Base-by-base conservation (phyloP, 768 basidiomycete genomes). In the Lenzites betulinus region DNA sequence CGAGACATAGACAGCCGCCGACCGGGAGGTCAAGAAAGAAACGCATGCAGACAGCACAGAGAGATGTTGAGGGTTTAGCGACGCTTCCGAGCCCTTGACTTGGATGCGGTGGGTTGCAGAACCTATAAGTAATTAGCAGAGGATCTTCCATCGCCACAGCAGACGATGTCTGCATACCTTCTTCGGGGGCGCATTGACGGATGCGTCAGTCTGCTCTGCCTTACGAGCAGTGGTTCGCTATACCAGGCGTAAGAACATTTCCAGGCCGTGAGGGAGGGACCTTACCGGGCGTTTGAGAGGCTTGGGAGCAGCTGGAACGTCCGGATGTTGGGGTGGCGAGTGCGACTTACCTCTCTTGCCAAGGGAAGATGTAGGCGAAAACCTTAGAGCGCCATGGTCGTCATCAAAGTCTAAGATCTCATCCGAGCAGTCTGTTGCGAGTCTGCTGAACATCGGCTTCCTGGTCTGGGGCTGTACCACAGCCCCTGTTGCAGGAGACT, bases 351-450 rank as follows among this genome's bases (percentile, higher is more conserved):
- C 41, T 33, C 66, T 51, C 42, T 65, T 67, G 9, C 64, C 61
- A 35, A 67, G 61, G 16, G 59, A 35, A 18, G 51, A 54, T 1
- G 59, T 47, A 7, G 61, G 44, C 7, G 51, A 20, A 3, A 38
- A 23, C n/a, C 38, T 50, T 8, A 22, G 43, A 18, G 15, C 54
- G 23, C n/a, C 28, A 18, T 30, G 41, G 15, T 44, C 53, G 36
- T 67, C 68, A 7, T 68, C 68, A 41, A 68, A 68, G 30, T 66
- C 64, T n/a, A 61, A 25, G 43, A 67, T 69, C 23, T 71, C 70
- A 59, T 71, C 70, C 1, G 70, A 69, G 28, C 67, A 58, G 47
- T 62, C 66, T 18, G 58, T 68, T 7, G 65, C 70, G 5, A 71
- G 61, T 41, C 59, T 50, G 16, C 67, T 60, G 58, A 71, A 71